A percentile compares a stretch with the other conserved stretches of the same genome.
phyloP scores from a whole-genome alignment of 495 filamentous ascomycete genomes.

The Daldinia caldariorum region DNA sequence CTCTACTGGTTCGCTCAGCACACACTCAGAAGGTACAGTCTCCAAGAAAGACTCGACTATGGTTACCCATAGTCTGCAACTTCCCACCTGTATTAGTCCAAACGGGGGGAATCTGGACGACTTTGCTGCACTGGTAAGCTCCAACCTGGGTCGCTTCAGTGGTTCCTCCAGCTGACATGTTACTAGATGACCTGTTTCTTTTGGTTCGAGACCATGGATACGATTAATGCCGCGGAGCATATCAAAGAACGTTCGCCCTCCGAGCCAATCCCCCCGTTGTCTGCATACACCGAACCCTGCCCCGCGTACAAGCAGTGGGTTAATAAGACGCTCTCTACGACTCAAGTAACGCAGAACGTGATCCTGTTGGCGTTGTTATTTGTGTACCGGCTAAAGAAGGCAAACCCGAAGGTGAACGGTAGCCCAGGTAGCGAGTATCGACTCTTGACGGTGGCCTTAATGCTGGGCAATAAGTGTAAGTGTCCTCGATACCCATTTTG shows the following conservation, averaged over 20 bases:
- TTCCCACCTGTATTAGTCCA: constrained; percentile 77
- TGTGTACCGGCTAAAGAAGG: constrained; percentile 90
- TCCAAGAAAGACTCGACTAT: constrained; percentile 55
- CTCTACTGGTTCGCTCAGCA: constrained; percentile 42
- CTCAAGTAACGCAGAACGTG: constrained; percentile 97
- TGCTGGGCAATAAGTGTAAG: constrained; percentile 98
- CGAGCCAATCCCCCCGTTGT: constrained; percentile 62
- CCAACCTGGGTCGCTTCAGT: neutral
- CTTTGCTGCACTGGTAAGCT: constrained; percentile 80
- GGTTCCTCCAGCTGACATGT: constrained; percentile 20
- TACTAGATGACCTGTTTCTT: constrained; percentile 91
- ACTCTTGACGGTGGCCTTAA: constrained; percentile 94
- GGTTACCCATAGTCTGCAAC: constrained; percentile 70
- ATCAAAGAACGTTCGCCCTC: constrained; percentile 56
- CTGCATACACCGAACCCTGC: constrained; percentile 77
- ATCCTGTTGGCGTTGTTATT: constrained; percentile 90
- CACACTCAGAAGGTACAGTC: constrained; percentile 41
- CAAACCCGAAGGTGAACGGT: constrained; percentile 86
- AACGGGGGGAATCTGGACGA: constrained; percentile 78
- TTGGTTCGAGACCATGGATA: constrained; percentile 93
- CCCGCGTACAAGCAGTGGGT: constrained; percentile 94
- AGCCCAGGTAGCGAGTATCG: constrained; percentile 94
- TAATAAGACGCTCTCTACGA: constrained; percentile 86
- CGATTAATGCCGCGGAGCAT: constrained; percentile 77
- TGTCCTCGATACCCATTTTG: constrained; percentile 15